Evolutionary conservation across 1,139 yeast genomes (phyloP).

Genomic region (Pichia sp.): DNA sequence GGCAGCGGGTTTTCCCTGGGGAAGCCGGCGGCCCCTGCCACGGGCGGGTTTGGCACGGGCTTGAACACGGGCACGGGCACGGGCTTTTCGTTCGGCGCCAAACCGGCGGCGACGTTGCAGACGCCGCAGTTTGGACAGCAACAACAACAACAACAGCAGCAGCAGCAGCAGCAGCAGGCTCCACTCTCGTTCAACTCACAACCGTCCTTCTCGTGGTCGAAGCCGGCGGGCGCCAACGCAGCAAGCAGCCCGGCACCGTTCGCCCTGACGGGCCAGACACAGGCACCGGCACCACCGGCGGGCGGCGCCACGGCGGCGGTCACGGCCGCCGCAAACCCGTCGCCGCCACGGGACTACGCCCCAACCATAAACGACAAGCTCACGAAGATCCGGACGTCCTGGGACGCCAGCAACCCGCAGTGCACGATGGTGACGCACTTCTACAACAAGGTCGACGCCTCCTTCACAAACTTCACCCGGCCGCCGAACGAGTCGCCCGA

Average conservation of each 20-base stretch:
- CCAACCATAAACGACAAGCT: constrained; percentile 83
- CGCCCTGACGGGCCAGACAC: neutral
- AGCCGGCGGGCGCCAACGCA: constrained; percentile 1
- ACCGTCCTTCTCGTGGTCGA: constrained; percentile 45
- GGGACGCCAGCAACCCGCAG: constrained; percentile 81
- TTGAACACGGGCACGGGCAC: neutral
- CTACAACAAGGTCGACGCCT: constrained; percentile 72
- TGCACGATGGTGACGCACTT: constrained; percentile 81
- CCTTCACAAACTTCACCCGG: constrained; percentile 56
- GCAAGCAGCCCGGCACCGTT: neutral
- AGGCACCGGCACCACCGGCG: constrained; percentile 11
- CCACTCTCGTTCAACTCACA: constrained; percentile 43
- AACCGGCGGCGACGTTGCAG: constrained; percentile 8
- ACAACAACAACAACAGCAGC: constrained; percentile 23
- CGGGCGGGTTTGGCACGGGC: neutral
- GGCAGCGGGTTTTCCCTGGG: neutral
- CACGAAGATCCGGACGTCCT: constrained; percentile 74
- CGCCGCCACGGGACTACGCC: constrained; percentile 37
- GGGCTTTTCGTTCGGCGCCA: constrained; percentile 1
- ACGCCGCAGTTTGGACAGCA: constrained; percentile 16
- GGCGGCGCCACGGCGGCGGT: too few relatives aligned
- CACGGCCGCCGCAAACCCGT: neutral
- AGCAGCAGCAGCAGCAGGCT: constrained; percentile 24
- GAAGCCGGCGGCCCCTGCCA: neutral
- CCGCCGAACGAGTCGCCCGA: constrained; percentile 81